Evolutionary conservation across 2,329 filamentous ascomycete species (phyloP).

Genomic region (Colletotrichum sp.): DNA sequence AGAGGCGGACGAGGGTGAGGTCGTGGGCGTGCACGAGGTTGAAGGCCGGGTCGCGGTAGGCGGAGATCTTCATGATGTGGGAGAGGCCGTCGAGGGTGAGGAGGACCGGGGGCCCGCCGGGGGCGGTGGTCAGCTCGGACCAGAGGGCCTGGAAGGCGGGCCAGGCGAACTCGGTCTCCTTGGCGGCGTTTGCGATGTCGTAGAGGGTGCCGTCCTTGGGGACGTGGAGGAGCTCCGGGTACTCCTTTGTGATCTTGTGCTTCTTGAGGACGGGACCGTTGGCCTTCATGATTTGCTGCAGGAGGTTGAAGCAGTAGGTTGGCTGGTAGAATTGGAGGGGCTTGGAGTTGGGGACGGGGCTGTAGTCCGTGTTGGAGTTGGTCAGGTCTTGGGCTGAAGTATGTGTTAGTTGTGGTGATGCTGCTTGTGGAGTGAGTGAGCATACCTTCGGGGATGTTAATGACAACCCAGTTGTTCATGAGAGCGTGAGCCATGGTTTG

Average conservation of each 20-base stretch:
- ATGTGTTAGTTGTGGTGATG: background rate
- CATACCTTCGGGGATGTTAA: conserved; percentile 88
- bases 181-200: conserved; percentile 72
- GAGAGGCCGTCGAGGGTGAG: conserved; percentile 80
- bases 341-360: conserved; percentile 64
- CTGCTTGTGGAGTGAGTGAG: background rate
- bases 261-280: conserved; percentile 70
- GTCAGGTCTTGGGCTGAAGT: conserved; percentile 77
- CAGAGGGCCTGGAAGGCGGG: conserved; percentile 81
- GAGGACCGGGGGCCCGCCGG: conserved; percentile 64
- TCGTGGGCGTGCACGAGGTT: conserved; percentile 86
- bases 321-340: conserved; percentile 77
- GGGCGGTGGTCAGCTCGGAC: conserved; percentile 70
- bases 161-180: conserved; percentile 81
- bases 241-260: conserved; percentile 49
- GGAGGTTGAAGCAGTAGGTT: conserved; percentile 74
- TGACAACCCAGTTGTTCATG: conserved; percentile 84
- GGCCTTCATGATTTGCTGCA: conserved; percentile 74
- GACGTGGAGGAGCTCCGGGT: conserved; percentile 61
- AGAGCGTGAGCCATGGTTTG: conserved; percentile 85
- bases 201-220: conserved; percentile 68
- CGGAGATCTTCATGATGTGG: conserved; percentile 80
- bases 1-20: conserved; percentile 76
- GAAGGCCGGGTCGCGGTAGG: conserved; percentile 75
- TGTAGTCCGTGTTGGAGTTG: conserved; percentile 82